Conservation (phyloP, 1,284 basidiomycete genomes). For the Ceratobasidium sp. region DNA sequence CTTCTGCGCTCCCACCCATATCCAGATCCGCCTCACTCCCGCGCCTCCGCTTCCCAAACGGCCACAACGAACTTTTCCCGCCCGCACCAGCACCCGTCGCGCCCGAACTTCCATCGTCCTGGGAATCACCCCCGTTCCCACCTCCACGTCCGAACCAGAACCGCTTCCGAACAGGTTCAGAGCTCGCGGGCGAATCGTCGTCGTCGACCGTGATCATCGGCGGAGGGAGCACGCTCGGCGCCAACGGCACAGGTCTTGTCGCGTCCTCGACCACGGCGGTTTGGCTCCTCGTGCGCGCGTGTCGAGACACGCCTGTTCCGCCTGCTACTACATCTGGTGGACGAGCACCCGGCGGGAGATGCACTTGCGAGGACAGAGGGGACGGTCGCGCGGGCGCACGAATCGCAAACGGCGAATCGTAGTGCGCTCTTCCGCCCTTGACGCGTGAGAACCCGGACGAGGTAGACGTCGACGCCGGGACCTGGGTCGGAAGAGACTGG, state of each 20-base stretch:
- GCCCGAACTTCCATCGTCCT: slow-evolving; percentile 36
- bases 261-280: slow-evolving; percentile 78
- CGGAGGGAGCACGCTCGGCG: slow-evolving; percentile 19
- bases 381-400: slow-evolving; percentile 54
- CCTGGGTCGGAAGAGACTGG: slow-evolving; percentile 43
- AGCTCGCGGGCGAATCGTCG: slow-evolving; percentile 38
- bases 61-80: slow-evolving; percentile 24
- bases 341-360: slow-evolving; percentile 30
- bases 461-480: slow-evolving; percentile 57
- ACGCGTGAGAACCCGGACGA: slow-evolving; percentile 73
- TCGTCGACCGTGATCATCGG: slow-evolving; percentile 30
- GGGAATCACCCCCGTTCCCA: slow-evolving; percentile 5
- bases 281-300: slow-evolving; percentile 79
- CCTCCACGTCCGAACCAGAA: slow-evolving; percentile 44
- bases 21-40: slow-evolving; percentile 34
- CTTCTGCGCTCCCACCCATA: slow-evolving; percentile 7
- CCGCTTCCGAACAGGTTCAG: slow-evolving; percentile 22
- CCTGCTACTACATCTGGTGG: slow-evolving; percentile 36
- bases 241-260: slow-evolving; percentile 44
- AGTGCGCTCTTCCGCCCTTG: slow-evolving; percentile 80
- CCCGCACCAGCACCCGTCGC: neutral
- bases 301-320: slow-evolving; percentile 48
- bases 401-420: slow-evolving; percentile 81
- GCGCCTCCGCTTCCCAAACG: slow-evolving; percentile 24
- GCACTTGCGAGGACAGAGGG: slow-evolving; percentile 15